Percentiles rank a stretch among this genome's conserved stretches.
Evolutionary conservation across 1,284 basidiomycete genomes (phyloP).

Genomic region (Butyriboletus pseudospeciosus): DNA sequence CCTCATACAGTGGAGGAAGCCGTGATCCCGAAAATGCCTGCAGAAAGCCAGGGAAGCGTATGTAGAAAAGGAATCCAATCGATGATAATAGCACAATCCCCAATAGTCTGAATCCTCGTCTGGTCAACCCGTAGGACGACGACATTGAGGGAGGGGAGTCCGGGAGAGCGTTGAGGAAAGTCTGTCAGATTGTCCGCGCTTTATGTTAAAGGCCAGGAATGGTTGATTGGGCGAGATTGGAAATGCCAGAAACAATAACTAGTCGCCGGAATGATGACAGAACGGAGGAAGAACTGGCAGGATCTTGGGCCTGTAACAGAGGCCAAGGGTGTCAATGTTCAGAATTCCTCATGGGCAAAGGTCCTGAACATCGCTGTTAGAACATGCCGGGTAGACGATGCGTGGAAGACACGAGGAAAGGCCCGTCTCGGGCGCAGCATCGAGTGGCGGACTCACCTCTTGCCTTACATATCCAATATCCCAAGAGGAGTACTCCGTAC

Average conservation of each 20-base stretch:
- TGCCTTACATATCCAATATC: no score
- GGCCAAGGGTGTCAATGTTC: not conserved
- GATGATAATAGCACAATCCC: constrained; percentile 6
- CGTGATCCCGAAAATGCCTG: not conserved
- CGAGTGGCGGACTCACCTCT: not conserved
- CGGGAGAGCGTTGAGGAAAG: not conserved
- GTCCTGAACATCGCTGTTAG: not conserved
- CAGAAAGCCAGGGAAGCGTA: constrained; percentile 4
- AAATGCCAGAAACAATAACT: not conserved
- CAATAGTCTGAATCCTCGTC: constrained; percentile 21
- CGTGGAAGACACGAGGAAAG: not conserved
- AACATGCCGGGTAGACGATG: not conserved
- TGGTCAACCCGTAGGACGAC: constrained; percentile 23
- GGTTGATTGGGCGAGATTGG: not conserved
- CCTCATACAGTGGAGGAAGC: constrained; percentile 25
- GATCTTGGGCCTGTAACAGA: not conserved
- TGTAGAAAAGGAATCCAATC: constrained; percentile 5
- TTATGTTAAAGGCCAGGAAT: constrained; percentile 1
- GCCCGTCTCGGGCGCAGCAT: not conserved
- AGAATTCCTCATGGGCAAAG: not conserved
- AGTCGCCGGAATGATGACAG: not conserved
- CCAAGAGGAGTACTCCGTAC: no score
- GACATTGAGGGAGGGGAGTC: constrained; percentile 12
- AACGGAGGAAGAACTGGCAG: not conserved
- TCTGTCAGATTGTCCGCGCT: not conserved